Evolutionary conservation across 1,284 basidiomycete genomes (phyloP).

Genomic region (Gomphus sp.): DNA sequence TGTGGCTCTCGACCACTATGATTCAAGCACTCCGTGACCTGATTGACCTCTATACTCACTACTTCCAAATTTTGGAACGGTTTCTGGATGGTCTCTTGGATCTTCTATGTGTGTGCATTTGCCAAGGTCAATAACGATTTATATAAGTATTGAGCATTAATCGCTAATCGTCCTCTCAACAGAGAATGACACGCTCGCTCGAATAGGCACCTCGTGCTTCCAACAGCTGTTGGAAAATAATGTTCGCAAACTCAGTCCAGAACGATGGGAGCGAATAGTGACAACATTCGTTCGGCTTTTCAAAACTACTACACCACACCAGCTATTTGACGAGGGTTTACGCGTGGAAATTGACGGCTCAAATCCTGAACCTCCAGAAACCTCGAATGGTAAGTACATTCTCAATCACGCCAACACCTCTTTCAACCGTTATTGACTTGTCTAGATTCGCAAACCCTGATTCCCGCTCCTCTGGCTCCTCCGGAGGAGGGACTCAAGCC

Average conservation of each 20-base stretch:
- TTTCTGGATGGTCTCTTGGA: constrained; percentile 90
- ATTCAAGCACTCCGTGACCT: constrained; percentile 96
- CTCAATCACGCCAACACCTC: neutral
- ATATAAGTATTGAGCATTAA: neutral
- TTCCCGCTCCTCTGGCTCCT: constrained; percentile 75
- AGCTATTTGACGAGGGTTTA: constrained; percentile 88
- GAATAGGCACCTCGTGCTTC: constrained; percentile 96
- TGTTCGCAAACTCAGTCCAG: constrained; percentile 76
- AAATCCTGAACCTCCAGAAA: constrained; percentile 46
- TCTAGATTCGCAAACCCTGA: constrained; percentile 56
- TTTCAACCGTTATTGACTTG: constrained; percentile 13
- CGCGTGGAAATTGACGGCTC: constrained; percentile 70
- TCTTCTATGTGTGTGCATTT: constrained; percentile 93
- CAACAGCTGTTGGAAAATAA: constrained; percentile 96
- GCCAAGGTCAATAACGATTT: constrained; percentile 69
- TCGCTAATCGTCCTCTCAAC: constrained; percentile 13
- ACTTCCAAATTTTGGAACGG: constrained; percentile 87
- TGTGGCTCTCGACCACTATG: constrained; percentile 99
- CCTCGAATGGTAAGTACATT: constrained; percentile 30
- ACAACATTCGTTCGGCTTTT: constrained; percentile 94
- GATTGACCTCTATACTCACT: constrained; percentile 93
- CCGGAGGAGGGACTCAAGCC: constrained; percentile 37
- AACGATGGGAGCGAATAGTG: constrained; percentile 88
- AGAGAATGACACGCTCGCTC: constrained; percentile 98
- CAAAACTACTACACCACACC: constrained; percentile 95